Conservation (phyloP, 495 filamentous ascomycete genomes). For the Daldinia caldariorum region DNA sequence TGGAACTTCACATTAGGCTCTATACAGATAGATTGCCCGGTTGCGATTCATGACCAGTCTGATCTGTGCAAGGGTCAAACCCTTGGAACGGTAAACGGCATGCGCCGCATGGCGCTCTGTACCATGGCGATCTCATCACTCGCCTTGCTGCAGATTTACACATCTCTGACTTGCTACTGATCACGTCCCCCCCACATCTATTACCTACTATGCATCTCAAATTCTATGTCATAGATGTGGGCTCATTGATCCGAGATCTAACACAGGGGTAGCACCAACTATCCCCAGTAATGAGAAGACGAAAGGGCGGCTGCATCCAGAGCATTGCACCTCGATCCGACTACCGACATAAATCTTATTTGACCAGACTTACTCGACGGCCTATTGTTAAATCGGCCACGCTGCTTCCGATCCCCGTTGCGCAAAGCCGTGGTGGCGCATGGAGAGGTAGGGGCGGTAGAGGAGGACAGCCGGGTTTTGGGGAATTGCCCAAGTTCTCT, state of each 20-base stretch:
- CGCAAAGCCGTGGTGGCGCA: neutral
- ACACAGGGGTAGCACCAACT: constrained; percentile 11
- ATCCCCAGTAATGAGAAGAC: constrained; percentile 1
- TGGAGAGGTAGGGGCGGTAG: neutral
- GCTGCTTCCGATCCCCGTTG: constrained; percentile 3
- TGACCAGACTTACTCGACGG: neutral
- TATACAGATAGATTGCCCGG: constrained; percentile 15
- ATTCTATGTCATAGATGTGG: constrained; percentile 3
- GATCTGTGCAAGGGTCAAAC: constrained; percentile 21
- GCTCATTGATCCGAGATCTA: constrained; percentile 36
- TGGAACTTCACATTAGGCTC: constrained; percentile 16
- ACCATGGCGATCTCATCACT: neutral
- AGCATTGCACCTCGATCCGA: constrained; percentile 27
- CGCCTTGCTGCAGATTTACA: neutral
- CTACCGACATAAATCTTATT: constrained; percentile 28
- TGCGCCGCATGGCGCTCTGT: constrained; percentile 23
- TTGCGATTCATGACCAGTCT: neutral
- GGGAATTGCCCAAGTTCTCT: neutral
- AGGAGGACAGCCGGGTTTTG: neutral
- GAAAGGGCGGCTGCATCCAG: constrained; percentile 33
- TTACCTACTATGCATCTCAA: constrained; percentile 15
- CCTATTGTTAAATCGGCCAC: constrained; percentile 6
- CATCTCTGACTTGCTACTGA: neutral
- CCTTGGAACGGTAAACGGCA: constrained; percentile 30
- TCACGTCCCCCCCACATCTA: constrained; percentile 3